A percentile compares a stretch with the other conserved stretches of the same genome.
Evolutionary conservation across 2,329 filamentous ascomycete genomes (phyloP).

Genomic region (Hymenoscyphus fructigenus): DNA sequence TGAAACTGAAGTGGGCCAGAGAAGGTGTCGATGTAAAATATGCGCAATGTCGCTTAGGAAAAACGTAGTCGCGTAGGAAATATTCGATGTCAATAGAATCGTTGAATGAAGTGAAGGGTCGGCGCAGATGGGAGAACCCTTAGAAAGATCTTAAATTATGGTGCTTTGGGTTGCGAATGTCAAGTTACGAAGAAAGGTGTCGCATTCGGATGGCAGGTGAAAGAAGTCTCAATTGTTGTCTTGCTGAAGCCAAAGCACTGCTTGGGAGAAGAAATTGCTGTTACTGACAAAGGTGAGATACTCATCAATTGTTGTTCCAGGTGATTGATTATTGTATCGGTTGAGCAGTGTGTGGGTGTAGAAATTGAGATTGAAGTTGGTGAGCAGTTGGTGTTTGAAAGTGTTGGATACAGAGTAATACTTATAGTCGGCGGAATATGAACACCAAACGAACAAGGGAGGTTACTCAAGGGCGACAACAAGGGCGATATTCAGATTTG

Average conservation of each 20-base stretch:
- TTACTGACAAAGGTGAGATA: neutral
- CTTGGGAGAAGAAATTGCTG: neutral
- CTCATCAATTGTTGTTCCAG: neutral
- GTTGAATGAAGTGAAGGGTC: neutral
- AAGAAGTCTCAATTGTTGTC: neutral
- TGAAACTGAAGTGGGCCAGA: neutral
- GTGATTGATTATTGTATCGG: neutral
- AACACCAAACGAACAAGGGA: neutral
- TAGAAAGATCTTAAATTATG: neutral
- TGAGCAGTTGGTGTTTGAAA: neutral
- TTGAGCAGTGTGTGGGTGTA: neutral
- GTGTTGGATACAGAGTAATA: neutral
- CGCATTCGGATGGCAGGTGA: neutral
- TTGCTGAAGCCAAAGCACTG: neutral
- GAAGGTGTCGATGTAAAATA: neutral
- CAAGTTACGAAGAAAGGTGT: neutral
- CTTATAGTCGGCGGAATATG: neutral
- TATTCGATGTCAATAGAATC: neutral
- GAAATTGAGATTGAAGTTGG: neutral
- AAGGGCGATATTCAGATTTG: neutral
- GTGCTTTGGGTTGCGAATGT: neutral
- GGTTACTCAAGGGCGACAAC: neutral
- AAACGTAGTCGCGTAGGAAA: neutral
- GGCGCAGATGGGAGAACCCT: neutral
- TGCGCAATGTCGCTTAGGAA: neutral